Evolutionary conservation across 176 grass and related monocot genomes (phyloP), one percentile per base, ranked within the genome.

Genomic region (Carex cristatella): DNA sequence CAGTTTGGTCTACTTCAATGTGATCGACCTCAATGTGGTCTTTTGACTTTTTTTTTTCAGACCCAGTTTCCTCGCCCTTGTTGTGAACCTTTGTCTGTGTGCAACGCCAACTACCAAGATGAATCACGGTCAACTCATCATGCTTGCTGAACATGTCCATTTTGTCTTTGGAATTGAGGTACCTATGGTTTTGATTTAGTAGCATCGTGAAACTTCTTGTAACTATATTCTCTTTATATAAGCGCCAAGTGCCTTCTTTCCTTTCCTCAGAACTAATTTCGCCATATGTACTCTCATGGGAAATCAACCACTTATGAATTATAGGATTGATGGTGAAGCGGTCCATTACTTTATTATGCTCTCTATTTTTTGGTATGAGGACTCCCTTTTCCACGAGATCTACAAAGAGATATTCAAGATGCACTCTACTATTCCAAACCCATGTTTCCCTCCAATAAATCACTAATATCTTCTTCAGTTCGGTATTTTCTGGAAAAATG

Each of bases 231-330:
- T 23, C 23, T 23, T 23, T 23, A 37, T 37, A 37, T 37, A 37
- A 37, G 35, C 35, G 35, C 35, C 35, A 37, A 2, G 35, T 37
- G 35, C 35, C 35, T 37, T 1, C 40, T 44, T 44, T 4, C 40
- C 4, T 6, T 44, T 44, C 6, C 0, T 5, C 5, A 44, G 0
- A 44, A 44, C 3, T 5, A 44, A 44, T 6, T 4, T 5, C 4
- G 4, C 1, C 4, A 0, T 44, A 5, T 5, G 0, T 0, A 4
- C 6, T 0, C 3, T 6, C 6, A 5, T 4, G 0, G 40, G 40
- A 44, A 5, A 44, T 0, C 40, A 44, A 44, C 40, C 40, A 44
- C 5, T 44, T 44, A 44, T 44, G 4, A 44, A 44, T 5, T 44
- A 0, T 44, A 44, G 40, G 40, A 5, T 44, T 0, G 4, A 44